Evolutionary conservation across 2,329 filamentous ascomycete genomes (phyloP), one percentile per base, ranked within the genome.

Genomic region (Mollisiaceae sp.): DNA sequence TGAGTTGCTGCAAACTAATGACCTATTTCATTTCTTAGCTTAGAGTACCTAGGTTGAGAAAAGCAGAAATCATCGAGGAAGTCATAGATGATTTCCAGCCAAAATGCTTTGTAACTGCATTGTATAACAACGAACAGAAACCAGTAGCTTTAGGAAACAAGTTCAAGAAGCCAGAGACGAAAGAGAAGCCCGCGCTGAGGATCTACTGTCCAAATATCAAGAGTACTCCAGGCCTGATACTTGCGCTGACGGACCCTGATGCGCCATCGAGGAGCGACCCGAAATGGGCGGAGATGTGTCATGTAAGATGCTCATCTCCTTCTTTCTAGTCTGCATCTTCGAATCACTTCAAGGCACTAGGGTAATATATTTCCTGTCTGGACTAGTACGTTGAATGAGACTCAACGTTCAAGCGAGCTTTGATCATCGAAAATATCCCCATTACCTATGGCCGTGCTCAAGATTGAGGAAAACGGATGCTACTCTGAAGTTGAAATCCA

Each of bases 41-140:
- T n/a, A 57, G 9, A 72, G 72, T 67, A 70, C 71, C 11, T 54
- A 72, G 69, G 8, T 55, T 70, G 15, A 62, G 65, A 56, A 64
- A 71, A 59, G 67, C 71, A 35, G 56, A 52, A 18, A 73, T 76
- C 60, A 72, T 72, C 65, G 59, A 63, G 62, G 55, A 72, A 82
- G 83, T 88, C 50, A 77, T 88, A 66, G 81, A 87, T 69, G 80
- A 83, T 66, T 88, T 89, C 75, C 75, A 79, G 22, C 85, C 85
- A 22, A 79, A 78, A 38, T 78, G 86, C 64, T 80, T 79, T 52
- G 68, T 88, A 32, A 77, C 79, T 54, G 77, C 85, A 6, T 76
- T 75, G 60, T 88, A 85, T 77, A 74, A 78, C 5, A 74, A 76
- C 15, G 76, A 73, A 20, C 69, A 82, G 65, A 76, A 78, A 62